phyloP scores from a whole-genome alignment of 2,329 filamentous ascomycete genomes.

The Lithohypha guttulata region DNA sequence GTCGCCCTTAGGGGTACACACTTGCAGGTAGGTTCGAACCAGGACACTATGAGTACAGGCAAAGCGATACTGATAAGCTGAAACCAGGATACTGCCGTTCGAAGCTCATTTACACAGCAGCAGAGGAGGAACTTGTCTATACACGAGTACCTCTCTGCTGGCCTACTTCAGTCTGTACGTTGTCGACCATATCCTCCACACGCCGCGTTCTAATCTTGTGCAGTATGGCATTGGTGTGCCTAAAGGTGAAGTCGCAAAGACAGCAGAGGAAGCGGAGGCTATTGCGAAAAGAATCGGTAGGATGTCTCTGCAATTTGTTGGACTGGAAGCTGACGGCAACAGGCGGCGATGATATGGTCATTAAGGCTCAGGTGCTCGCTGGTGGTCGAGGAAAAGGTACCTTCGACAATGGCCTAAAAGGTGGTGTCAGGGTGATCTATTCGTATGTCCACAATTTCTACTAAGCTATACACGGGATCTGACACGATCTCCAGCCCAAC shows the following conservation, averaged over 20 bases:
- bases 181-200: slow-evolving; percentile 10
- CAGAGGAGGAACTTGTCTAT: slow-evolving; percentile 87
- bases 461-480: too few species aligned
- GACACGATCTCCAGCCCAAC: slow-evolving; percentile 48
- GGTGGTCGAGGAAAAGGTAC: slow-evolving; percentile 95
- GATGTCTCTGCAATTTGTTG: not conserved
- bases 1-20: slow-evolving; percentile 18
- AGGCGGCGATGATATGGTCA: slow-evolving; percentile 89
- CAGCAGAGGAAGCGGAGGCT: slow-evolving; percentile 75
- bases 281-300: slow-evolving; percentile 79
- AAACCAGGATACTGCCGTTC: slow-evolving; percentile 44
- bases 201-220: slow-evolving; percentile 10
- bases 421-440: slow-evolving; percentile 97
- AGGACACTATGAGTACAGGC: too few species aligned
- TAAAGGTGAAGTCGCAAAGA: slow-evolving; percentile 75
- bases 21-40: slow-evolving; percentile 14
- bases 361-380: slow-evolving; percentile 98
- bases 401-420: slow-evolving; percentile 98
- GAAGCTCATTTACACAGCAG: slow-evolving; percentile 50
- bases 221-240: slow-evolving; percentile 94
- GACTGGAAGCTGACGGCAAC: slow-evolving; percentile 14
- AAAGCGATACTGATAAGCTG: slow-evolving; percentile 9
- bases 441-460: slow-evolving; percentile 54
- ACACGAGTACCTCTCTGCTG: slow-evolving; percentile 94
- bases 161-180: slow-evolving; percentile 63